Conservation (phyloP, 371 early-diverging fungal species). For the Capniomyces stellatus region DNA sequence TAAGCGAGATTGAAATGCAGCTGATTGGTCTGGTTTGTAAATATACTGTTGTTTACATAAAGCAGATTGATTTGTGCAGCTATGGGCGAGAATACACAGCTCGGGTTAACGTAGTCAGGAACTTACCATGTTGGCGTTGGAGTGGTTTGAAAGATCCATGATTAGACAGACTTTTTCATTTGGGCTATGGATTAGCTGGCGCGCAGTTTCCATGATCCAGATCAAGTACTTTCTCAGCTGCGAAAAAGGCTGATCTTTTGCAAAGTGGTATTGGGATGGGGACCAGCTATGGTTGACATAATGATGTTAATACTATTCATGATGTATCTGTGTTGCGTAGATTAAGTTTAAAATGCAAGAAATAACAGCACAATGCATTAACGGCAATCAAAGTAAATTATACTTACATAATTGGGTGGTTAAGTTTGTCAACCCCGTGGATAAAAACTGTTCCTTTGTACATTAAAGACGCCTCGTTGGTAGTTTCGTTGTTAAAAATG, state of each 20-base stretch:
- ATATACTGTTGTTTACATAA: too few species aligned
- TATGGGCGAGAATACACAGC: neutral
- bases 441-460: conserved; percentile 29
- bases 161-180: conserved; percentile 64
- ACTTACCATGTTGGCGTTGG: conserved; percentile 56
- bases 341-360: neutral
- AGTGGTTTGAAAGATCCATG: conserved; percentile 68
- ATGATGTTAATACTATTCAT: too few species aligned
- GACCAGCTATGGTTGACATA: conserved; percentile 29
- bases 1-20: neutral
- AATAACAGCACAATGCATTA: neutral
- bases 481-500: conserved; percentile 25
- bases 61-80: neutral
- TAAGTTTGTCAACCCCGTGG: conserved; percentile 25
- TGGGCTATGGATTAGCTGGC: conserved; percentile 47
- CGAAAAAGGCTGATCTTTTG: conserved; percentile 27
- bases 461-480: conserved; percentile 23
- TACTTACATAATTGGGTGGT: conserved; percentile 29
- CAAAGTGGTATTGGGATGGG: conserved; percentile 36
- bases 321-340: neutral
- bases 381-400: neutral
- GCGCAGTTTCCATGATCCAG: conserved; percentile 67
- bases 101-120: neutral
- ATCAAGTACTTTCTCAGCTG: conserved; percentile 36
- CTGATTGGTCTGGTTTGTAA: neutral